A percentile compares a stretch with the other conserved stretches of the same genome.
phyloP scores from a whole-genome alignment of 2,329 filamentous ascomycete genomes.

The Mycosphaerella sp. region DNA sequence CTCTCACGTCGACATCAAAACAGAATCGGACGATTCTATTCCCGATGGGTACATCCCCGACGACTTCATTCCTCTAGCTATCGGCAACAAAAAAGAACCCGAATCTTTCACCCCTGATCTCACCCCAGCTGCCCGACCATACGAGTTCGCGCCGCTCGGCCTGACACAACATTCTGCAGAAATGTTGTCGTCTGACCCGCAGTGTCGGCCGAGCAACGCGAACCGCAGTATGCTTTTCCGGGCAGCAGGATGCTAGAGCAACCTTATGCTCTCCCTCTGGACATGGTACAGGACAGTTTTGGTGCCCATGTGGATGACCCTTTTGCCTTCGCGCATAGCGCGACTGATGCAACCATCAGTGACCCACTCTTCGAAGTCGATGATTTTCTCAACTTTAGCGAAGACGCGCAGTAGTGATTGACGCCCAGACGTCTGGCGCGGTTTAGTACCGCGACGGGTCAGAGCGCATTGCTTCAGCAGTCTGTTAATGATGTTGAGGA shows the following conservation, averaged over 20 bases:
- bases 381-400: constrained; percentile 39
- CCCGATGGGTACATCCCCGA: too few species aligned
- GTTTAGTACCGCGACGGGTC: constrained; percentile 44
- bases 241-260: constrained; percentile 20
- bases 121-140: constrained; percentile 26
- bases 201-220: constrained; percentile 74
- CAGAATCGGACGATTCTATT: constrained; percentile 27
- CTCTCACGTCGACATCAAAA: constrained; percentile 29
- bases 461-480: constrained; percentile 33
- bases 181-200: constrained; percentile 99
- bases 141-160: constrained; percentile 61
- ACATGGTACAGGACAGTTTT: constrained; percentile 32
- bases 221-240: constrained; percentile 24
- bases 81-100: too few species aligned
- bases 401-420: constrained; percentile 34
- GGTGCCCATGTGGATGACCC: constrained; percentile 30
- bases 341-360: constrained; percentile 32
- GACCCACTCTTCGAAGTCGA: constrained; percentile 33
- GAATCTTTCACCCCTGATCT: too few species aligned
- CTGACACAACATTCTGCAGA: constrained; percentile 99
- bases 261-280: constrained; percentile 31
- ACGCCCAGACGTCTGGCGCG: constrained; percentile 41
- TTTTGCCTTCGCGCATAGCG: constrained; percentile 35
- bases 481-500: not conserved
- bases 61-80: too few species aligned